Evolutionary conservation across 768 basidiomycete genomes (phyloP), one percentile per base, ranked within the genome.

Genomic region (Tylopilus subfusipes): DNA sequence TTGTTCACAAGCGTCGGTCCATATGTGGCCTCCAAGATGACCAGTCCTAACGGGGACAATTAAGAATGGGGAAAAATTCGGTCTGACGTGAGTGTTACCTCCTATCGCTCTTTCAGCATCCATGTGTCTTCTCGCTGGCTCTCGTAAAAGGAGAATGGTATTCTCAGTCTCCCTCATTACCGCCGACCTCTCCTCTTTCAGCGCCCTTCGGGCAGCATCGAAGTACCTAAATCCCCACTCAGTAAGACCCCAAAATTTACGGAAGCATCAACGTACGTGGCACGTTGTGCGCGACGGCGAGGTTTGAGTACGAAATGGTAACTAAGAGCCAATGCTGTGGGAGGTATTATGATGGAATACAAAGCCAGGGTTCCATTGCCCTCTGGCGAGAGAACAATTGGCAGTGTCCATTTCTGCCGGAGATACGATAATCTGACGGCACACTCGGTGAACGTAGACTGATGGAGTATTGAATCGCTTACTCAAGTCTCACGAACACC

Each of bases 21-120:
- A 69, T 93, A 94, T 10, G 72, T 77, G 21, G 91, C 93, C 55
- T 86, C 82, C 58, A 84, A 66, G 63, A 96, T 82, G 55, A 95
- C 78, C 42, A 95, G 76, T 50, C 91, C 90, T 92, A 59, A 49
- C 36, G 43, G 50, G 49, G 36, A 50, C 50, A 34, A 42, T 62
- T 56, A 52, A 65, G 54, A 59, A 63, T 51, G 43, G 53, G 38
- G 38, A 29, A 53, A 31, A 18, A 34, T 39, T 30, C 43, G 13
- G 45, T 42, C 54, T 49, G 54, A 50, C 40, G 46, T 44, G 33
- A 39, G 59, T 71, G 50, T 61, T 67, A 87, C 91, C 91, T 75
- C 82, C 82, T 69, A 78, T 83, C 22, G 77, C 76, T 57, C 76
- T 78, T 69, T 95, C 91, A 24, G 77, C 69, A 33, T 83, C 77